These are phyloP conservation scores for Neurospora cerealis DNA, from an alignment of 495 filamentous ascomycete species.

Conservation along the genomic window DNA sequence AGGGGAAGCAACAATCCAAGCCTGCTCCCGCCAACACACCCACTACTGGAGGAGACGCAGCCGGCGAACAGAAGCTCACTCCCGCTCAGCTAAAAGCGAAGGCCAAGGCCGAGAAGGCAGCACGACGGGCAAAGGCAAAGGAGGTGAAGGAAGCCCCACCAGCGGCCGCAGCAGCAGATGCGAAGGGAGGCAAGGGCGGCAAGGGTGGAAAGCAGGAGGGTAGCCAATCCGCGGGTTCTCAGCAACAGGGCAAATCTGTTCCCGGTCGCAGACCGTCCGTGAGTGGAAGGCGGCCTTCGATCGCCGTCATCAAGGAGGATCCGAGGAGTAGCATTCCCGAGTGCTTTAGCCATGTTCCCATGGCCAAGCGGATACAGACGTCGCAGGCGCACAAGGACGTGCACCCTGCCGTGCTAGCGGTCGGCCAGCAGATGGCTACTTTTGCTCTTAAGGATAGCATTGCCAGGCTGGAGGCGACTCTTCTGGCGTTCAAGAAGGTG, in stretches of 20 bases:
- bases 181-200: slow-evolving; percentile 33
- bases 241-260: slow-evolving; percentile 21
- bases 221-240: slow-evolving; percentile 19
- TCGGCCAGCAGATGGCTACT: slow-evolving; percentile 83
- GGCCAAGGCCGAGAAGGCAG: slow-evolving; percentile 70
- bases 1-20: not conserved
- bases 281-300: slow-evolving; percentile 27
- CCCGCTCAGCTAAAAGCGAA: slow-evolving; percentile 64
- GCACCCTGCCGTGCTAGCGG: slow-evolving; percentile 73
- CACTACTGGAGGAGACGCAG: not conserved
- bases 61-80: slow-evolving; percentile 37
- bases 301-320: slow-evolving; percentile 38
- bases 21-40: slow-evolving; percentile 3
- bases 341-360: slow-evolving; percentile 79
- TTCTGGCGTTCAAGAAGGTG: slow-evolving; percentile 84
- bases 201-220: slow-evolving; percentile 36
- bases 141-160: slow-evolving; percentile 26
- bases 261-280: slow-evolving; percentile 26
- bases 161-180: slow-evolving; percentile 14
- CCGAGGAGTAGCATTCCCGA: slow-evolving; percentile 43
- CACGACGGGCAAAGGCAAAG: slow-evolving; percentile 56
- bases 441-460: slow-evolving; percentile 87
- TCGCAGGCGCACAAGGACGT: slow-evolving; percentile 78
- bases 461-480: slow-evolving; percentile 74
- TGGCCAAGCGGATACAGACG: slow-evolving; percentile 60